A percentile compares a stretch with the other conserved stretches of the same genome.
Conservation (phyloP, 768 basidiomycete genomes). For the Galerina marginata region DNA sequence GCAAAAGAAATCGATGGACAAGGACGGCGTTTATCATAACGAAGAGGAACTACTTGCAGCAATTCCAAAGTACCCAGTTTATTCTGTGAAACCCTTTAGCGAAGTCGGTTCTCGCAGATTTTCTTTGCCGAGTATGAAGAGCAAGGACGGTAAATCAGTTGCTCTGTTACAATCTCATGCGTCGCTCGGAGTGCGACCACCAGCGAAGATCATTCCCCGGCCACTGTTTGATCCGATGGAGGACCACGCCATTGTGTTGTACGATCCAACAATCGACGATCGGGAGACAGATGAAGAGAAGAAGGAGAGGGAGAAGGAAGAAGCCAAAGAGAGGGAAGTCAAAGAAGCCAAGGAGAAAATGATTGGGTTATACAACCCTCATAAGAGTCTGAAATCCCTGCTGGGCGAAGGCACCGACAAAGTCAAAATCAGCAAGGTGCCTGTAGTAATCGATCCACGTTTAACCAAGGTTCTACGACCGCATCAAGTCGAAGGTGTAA, state of each 20-base stretch:
- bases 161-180: conserved; percentile 62
- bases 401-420: conserved; percentile 76
- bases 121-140: conserved; percentile 82
- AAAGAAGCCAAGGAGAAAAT: conserved; percentile 72
- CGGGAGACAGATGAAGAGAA: conserved; percentile 88
- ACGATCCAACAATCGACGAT: conserved; percentile 95
- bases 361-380: conserved; percentile 83
- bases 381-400: conserved; percentile 85
- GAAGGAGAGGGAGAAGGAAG: conserved; percentile 74
- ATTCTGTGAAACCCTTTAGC: conserved; percentile 79
- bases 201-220: conserved; percentile 79
- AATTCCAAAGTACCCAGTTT: conserved; percentile 77
- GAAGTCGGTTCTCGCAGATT: conserved; percentile 65
- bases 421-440: conserved; percentile 75
- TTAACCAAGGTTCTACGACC: conserved; percentile 89
- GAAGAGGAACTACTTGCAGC: conserved; percentile 67
- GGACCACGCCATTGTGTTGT: conserved; percentile 96
- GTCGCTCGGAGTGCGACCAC: conserved; percentile 86
- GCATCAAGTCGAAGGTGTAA: conserved; percentile 98
- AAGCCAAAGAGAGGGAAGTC: conserved; percentile 64
- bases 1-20: conserved; percentile 68
- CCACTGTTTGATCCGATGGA: conserved; percentile 98
- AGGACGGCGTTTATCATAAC: conserved; percentile 57
- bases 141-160: conserved; percentile 69
- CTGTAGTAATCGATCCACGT: conserved; percentile 94